Conservation (phyloP, 2,329 filamentous ascomycete genomes). For the Chaetomium globosum region DNA sequence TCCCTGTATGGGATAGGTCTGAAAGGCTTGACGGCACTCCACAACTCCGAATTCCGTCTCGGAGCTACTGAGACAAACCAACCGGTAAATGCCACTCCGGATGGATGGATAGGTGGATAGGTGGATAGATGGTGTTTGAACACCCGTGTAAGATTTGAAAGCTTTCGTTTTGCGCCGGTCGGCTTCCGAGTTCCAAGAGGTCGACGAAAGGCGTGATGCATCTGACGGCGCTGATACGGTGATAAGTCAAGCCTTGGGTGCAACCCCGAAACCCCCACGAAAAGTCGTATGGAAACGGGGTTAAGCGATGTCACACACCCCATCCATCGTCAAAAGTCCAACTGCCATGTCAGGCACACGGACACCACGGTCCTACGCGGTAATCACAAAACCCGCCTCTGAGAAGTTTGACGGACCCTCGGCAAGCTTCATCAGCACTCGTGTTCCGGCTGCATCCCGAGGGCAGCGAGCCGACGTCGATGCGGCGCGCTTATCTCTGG, state of each 20-base stretch:
- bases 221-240: constrained; percentile 15
- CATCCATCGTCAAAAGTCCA: constrained; percentile 13
- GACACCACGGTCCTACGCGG: constrained; percentile 7
- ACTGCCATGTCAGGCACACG: constrained; percentile 20
- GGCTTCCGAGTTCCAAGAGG: neutral
- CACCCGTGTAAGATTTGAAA: neutral
- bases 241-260: constrained; percentile 21
- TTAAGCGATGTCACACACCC: constrained; percentile 20
- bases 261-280: constrained; percentile 32
- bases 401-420: constrained; percentile 25
- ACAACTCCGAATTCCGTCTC: constrained; percentile 1
- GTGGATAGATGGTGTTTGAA: constrained; percentile 3
- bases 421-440: constrained; percentile 22
- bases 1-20: neutral
- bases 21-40: neutral
- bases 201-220: constrained; percentile 22
- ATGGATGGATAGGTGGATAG: constrained; percentile 1
- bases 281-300: constrained; percentile 15
- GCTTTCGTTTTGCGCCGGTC: neutral
- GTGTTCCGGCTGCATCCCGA: constrained; percentile 6
- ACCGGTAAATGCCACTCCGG: neutral
- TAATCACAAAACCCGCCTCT: constrained; percentile 24
- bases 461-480: neutral
- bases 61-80: neutral
- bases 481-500: constrained; percentile 29